These are phyloP conservation scores for Puya raimondii DNA, from an alignment of 176 grass and related monocot genomes.

Conservation along the genomic window DNA sequence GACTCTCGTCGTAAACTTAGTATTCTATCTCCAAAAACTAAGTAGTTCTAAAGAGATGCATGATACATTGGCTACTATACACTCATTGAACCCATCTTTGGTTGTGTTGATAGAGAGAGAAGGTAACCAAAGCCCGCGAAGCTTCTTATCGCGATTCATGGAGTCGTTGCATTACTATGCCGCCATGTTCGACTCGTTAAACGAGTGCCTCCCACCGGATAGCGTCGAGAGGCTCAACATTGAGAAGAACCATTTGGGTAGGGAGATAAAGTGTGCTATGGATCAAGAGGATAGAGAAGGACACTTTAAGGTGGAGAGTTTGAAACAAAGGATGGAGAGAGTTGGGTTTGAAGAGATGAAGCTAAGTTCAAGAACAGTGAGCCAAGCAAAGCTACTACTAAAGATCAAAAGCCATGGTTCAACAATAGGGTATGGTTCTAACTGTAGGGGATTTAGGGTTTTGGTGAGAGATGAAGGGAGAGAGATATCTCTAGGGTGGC, in stretches of 20 bases:
- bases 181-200: constrained; percentile 66
- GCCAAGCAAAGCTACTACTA: constrained; percentile 84
- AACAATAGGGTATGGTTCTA: constrained; percentile 14
- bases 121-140: constrained; percentile 1
- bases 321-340: constrained; percentile 45
- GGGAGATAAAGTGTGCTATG: constrained; percentile 46
- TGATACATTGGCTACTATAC: constrained; percentile 29
- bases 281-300: neutral
- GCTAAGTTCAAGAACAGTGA: constrained; percentile 62
- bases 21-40: constrained; percentile 33
- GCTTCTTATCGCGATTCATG: constrained; percentile 38
- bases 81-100: constrained; percentile 41
- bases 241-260: constrained; percentile 62
- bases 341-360: constrained; percentile 37
- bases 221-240: constrained; percentile 60
- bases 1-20: constrained; percentile 61
- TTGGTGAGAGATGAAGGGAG: constrained; percentile 27
- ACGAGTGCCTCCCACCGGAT: constrained; percentile 64
- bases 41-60: constrained; percentile 22
- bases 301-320: constrained; percentile 1
- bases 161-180: constrained; percentile 48
- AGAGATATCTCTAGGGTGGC: constrained; percentile 53
- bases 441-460: constrained; percentile 41
- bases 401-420: constrained; percentile 60
- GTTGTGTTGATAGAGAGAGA: constrained; percentile 53